Evolutionary conservation across 2,329 filamentous ascomycete genomes (phyloP).

Genomic region (Apiospora arundinis): DNA sequence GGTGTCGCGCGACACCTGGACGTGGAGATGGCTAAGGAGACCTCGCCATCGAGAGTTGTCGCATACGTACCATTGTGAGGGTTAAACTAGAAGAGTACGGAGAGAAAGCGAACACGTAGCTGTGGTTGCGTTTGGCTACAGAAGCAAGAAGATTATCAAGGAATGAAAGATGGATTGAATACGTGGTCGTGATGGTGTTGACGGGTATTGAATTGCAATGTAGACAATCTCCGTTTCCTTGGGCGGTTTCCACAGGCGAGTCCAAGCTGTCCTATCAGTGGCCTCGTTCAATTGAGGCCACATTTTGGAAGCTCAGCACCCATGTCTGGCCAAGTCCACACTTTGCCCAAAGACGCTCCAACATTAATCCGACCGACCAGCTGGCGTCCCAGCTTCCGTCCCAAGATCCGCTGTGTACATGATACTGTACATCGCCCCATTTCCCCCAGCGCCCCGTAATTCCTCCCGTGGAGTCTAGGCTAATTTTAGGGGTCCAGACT

Average conservation of each 20-base stretch:
- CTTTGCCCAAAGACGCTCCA: not conserved
- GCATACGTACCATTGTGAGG: conserved; percentile 30
- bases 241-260: conserved; percentile 7
- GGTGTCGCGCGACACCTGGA: conserved; percentile 12
- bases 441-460: not conserved
- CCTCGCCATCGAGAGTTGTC: not conserved
- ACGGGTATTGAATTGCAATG: conserved; percentile 8
- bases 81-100: conserved; percentile 19
- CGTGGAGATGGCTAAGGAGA: not conserved
- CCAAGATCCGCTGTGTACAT: not conserved
- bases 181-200: conserved; percentile 17
- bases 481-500: conserved; percentile 11
- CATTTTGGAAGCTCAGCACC: conserved; percentile 44
- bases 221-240: conserved; percentile 11
- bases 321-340: not conserved
- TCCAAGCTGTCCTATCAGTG: conserved; percentile 12
- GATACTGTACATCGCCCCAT: not conserved
- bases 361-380: not conserved
- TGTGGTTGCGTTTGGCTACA: conserved; percentile 21
- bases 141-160: conserved; percentile 9
- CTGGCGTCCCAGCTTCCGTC: too few species aligned
- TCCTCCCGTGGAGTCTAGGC: not conserved
- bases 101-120: conserved; percentile 29
- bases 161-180: conserved; percentile 11
- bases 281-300: conserved; percentile 49